phyloP scores from a whole-genome alignment of 345 rosid species.

The Camelina laxa region DNA sequence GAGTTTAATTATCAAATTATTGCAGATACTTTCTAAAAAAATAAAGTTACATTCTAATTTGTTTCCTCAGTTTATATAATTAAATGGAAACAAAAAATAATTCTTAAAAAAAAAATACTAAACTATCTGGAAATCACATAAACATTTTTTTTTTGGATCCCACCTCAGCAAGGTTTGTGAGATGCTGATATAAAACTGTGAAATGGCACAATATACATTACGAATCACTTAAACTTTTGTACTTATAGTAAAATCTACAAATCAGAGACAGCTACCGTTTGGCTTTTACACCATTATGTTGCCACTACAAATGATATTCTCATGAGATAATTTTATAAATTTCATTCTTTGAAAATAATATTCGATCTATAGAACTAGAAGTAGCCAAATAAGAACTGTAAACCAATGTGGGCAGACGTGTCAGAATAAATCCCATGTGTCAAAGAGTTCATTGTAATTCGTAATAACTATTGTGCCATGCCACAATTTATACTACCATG shows the following conservation, averaged over 20 bases:
- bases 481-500: constrained; percentile 4
- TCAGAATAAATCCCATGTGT: constrained; percentile 18
- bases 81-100: neutral
- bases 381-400: neutral
- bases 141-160: no score
- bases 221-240: neutral
- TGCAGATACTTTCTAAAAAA: neutral
- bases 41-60: no score
- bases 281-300: neutral
- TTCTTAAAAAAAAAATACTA: no score
- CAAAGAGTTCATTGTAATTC: constrained; percentile 1
- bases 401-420: constrained; percentile 9
- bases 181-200: no score
- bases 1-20: neutral
- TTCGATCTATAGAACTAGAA: neutral
- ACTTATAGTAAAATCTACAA: neutral
- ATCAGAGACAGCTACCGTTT: neutral
- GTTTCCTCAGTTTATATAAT: neutral
- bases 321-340: neutral
- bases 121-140: no score
- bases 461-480: neutral
- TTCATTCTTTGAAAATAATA: constrained; percentile 1
- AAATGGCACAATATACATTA: no score
- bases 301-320: constrained; percentile 27
- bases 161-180: no score